phyloP scores from a whole-genome alignment of 768 basidiomycete species.

The Paxillus rubicundulus region DNA sequence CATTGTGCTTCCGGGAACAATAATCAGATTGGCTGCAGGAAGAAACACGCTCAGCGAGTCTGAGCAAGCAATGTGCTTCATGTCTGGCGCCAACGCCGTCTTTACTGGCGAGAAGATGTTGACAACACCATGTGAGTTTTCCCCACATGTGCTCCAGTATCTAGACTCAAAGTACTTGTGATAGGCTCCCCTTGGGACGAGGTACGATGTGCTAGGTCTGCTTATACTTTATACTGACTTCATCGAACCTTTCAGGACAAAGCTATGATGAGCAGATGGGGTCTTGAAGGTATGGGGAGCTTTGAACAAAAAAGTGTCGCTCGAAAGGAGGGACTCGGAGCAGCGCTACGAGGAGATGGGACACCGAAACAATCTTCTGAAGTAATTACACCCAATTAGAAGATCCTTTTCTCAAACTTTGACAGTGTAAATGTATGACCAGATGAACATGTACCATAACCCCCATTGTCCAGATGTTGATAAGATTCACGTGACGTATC shows the following conservation, averaged over 20 bases:
- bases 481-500: not conserved
- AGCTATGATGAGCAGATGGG: constrained; percentile 91
- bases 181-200: constrained; percentile 93
- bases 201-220: constrained; percentile 35
- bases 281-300: constrained; percentile 85
- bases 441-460: no score
- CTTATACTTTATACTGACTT: constrained; percentile 1
- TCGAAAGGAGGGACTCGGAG: constrained; percentile 45
- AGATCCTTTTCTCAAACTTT: not conserved
- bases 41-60: constrained; percentile 84
- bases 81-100: constrained; percentile 97
- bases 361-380: not conserved
- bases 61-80: constrained; percentile 97
- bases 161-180: constrained; percentile 7
- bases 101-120: constrained; percentile 99
- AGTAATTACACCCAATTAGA: not conserved
- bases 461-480: no score
- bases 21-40: constrained; percentile 94
- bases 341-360: constrained; percentile 11
- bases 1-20: constrained; percentile 86
- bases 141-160: not conserved
- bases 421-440: no score
- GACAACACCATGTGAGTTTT: constrained; percentile 85
- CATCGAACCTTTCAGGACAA: constrained; percentile 59
- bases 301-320: constrained; percentile 74